These are phyloP conservation scores for Vickermania spadyakhi DNA, from an alignment of 208 protist species.

Conservation along the genomic window DNA sequence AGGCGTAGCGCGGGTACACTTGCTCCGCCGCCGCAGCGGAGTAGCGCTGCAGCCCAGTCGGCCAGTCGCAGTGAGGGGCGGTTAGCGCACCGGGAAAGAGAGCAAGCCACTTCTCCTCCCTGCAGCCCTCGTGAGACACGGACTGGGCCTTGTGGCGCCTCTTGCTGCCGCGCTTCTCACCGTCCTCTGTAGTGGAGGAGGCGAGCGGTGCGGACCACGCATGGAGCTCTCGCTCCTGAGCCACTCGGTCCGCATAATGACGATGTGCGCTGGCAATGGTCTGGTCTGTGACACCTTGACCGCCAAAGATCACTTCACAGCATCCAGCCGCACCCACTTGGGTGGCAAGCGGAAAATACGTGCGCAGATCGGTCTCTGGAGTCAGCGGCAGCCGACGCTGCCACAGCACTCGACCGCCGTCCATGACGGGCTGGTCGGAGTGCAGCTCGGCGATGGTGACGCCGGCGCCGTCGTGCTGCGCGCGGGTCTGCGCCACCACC, in stretches of 20 bases:
- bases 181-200: constrained; percentile 8
- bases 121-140: constrained; percentile 5
- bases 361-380: constrained; percentile 55
- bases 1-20: constrained; percentile 23
- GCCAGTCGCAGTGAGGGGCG: constrained; percentile 58
- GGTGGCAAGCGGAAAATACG: constrained; percentile 76
- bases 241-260: constrained; percentile 21
- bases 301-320: constrained; percentile 69
- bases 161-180: not conserved
- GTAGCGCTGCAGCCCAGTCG: constrained; percentile 48
- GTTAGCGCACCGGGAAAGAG: constrained; percentile 35
- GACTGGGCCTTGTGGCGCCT: not conserved
- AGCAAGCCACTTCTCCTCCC: constrained; percentile 12
- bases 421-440: constrained; percentile 47
- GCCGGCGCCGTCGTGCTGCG: constrained; percentile 10
- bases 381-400: constrained; percentile 61
- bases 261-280: not conserved
- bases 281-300: constrained; percentile 8
- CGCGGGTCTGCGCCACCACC: not conserved
- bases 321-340: constrained; percentile 53
- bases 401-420: constrained; percentile 70
- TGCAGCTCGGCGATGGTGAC: constrained; percentile 70
- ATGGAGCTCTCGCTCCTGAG: not conserved
- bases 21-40: constrained; percentile 44
- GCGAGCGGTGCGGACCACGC: constrained; percentile 15